These are phyloP conservation scores for Hemisphaericaspora xylofermentans DNA, from an alignment of 1,139 yeast genomes.

Conservation along the genomic window DNA sequence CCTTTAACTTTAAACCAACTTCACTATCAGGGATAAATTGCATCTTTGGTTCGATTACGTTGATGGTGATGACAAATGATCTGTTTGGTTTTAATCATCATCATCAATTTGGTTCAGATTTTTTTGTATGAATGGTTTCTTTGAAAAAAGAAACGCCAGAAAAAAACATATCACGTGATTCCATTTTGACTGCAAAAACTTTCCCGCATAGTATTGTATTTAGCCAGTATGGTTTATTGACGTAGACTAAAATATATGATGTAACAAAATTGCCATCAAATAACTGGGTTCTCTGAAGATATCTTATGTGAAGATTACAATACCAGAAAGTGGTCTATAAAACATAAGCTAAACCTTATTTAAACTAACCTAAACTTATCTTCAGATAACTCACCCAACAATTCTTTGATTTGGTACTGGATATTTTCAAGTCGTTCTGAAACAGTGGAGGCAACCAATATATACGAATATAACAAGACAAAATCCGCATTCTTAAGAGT, in stretches of 20 bases:
- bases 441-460: constrained; percentile 67
- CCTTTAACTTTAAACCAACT: constrained; percentile 38
- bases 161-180: not conserved
- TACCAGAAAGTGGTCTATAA: no score
- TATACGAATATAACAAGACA: constrained; percentile 71
- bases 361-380: constrained; percentile 48
- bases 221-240: no score
- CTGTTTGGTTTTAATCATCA: no score
- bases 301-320: no score
- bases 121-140: no score
- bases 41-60: no score
- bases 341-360: not conserved
- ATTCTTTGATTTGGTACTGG: constrained; percentile 50
- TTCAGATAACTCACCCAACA: constrained; percentile 64
- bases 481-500: constrained; percentile 62
- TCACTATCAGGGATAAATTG: constrained; percentile 44
- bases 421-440: constrained; percentile 64
- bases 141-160: not conserved
- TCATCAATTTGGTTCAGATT: no score
- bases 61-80: not conserved
- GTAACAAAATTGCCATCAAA: not conserved
- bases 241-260: no score
- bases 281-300: no score
- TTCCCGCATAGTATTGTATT: no score
- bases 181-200: not conserved